Evolutionary conservation across 306 rosid species (phyloP).

Genomic region (Trifolium subterraneum): DNA sequence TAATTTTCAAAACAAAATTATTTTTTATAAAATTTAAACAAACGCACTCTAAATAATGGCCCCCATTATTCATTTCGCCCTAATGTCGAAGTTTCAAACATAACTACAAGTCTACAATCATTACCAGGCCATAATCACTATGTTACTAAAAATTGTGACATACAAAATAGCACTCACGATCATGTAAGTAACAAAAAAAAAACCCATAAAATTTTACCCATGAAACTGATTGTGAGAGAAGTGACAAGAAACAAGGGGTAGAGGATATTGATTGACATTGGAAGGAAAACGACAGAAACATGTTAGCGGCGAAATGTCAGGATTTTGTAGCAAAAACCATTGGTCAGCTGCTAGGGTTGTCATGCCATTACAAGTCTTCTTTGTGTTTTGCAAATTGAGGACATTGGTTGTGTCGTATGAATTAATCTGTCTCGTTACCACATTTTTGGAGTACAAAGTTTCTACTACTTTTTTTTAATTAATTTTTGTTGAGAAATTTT

Average conservation of each 20-base stretch:
- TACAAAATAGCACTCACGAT: neutral
- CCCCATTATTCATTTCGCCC: too few species aligned
- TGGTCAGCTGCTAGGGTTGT: slow-evolving; percentile 31
- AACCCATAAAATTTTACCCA: neutral
- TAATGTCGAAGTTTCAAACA: too few species aligned
- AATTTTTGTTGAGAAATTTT: too few species aligned
- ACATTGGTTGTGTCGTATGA: slow-evolving; percentile 35
- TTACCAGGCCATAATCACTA: too few species aligned
- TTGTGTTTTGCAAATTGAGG: slow-evolving; percentile 34
- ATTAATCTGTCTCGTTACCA: slow-evolving; percentile 34
- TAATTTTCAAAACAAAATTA: too few species aligned
- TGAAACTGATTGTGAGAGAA: neutral
- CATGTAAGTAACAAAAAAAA: neutral
- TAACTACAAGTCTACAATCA: too few species aligned
- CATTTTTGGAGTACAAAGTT: too few species aligned
- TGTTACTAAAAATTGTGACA: too few species aligned
- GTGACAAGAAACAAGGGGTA: neutral
- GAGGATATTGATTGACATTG: slow-evolving; percentile 20
- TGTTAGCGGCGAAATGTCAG: slow-evolving; percentile 44
- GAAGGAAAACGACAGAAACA: slow-evolving; percentile 46
- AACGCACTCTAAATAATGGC: too few species aligned
- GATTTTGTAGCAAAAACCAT: slow-evolving; percentile 28
- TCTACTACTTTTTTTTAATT: too few species aligned
- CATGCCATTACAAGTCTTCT: slow-evolving; percentile 32
- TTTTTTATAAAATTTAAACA: too few species aligned